Percentiles rank a stretch among this genome's conserved stretches.
These are phyloP conservation scores for Cadophora sp. DNA, from an alignment of 2,329 filamentous ascomycete genomes.

Conservation along the genomic window DNA sequence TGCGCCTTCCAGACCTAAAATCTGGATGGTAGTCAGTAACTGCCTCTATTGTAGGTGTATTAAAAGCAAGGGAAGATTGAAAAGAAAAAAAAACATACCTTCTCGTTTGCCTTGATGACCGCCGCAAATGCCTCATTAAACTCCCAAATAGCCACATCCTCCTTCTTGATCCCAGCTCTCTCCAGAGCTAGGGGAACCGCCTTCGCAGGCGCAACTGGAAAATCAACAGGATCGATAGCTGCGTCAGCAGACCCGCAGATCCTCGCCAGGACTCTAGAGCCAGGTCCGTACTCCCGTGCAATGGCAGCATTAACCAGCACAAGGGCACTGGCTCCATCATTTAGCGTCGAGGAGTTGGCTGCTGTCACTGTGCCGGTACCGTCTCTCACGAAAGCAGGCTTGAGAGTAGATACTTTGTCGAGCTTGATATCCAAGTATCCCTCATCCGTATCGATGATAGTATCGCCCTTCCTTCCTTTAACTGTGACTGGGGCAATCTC, in stretches of 20 bases:
- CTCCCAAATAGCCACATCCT: constrained; percentile 94
- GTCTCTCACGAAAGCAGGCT: constrained; percentile 88
- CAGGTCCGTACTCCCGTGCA: constrained; percentile 78
- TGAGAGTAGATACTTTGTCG: constrained; percentile 85
- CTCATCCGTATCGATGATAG: constrained; percentile 81
- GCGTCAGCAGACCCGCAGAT: constrained; percentile 90
- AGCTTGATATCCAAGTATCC: constrained; percentile 86
- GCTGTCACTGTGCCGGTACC: constrained; percentile 91
- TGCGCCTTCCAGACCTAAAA: constrained; percentile 74
- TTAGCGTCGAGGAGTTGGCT: constrained; percentile 92
- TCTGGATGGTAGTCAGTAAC: constrained; percentile 33
- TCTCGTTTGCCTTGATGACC: constrained; percentile 92
- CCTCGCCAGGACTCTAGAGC: constrained; percentile 83
- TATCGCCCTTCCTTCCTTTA: constrained; percentile 82
- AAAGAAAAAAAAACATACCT: constrained; percentile 56
- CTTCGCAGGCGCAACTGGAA: constrained; percentile 90
- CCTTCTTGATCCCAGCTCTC: constrained; percentile 87
- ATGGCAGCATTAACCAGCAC: constrained; percentile 83
- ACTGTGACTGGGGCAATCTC: constrained; percentile 91
- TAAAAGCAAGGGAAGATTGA: neutral
- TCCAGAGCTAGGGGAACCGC: constrained; percentile 90
- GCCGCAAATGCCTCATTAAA: constrained; percentile 99
- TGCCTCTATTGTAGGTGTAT: neutral
- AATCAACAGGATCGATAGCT: constrained; percentile 89
- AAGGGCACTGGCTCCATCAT: constrained; percentile 91